Conservation (phyloP, 257 asterid species). For the Lycium ferocissimum region DNA sequence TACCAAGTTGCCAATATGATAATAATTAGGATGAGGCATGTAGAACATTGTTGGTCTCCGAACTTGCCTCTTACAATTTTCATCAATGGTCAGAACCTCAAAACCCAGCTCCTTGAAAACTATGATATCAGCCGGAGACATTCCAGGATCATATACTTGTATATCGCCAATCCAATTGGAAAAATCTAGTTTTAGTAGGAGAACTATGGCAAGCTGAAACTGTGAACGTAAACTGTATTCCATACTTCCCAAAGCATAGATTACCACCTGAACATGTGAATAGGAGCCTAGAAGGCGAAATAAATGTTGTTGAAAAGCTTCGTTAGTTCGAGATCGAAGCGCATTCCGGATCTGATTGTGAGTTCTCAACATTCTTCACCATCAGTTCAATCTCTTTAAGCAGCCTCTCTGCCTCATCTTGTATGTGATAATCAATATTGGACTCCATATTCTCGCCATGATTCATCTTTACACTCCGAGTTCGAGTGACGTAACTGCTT, state of each 20-base stretch:
- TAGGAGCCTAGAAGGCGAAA: neutral
- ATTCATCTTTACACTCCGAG: neutral
- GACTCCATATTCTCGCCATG: conserved; percentile 1
- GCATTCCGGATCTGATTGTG: neutral
- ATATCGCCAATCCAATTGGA: conserved; percentile 20
- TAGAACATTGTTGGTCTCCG: conserved; percentile 22
- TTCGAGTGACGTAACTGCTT: neutral
- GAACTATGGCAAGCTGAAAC: neutral
- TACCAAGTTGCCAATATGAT: neutral
- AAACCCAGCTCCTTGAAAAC: conserved; percentile 26
- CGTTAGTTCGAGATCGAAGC: neutral
- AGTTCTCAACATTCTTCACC: neutral
- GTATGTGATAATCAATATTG: neutral
- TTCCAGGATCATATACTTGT: neutral
- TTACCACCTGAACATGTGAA: conserved; percentile 4
- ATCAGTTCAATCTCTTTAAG: neutral
- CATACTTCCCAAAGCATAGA: neutral
- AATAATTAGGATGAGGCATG: neutral
- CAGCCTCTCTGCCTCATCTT: conserved; percentile 1
- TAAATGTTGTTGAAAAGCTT: neutral
- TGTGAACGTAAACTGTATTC: neutral
- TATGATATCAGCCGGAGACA: neutral
- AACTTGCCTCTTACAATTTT: conserved; percentile 13
- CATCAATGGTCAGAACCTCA: neutral
- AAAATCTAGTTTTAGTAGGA: neutral